phyloP scores from a whole-genome alignment of 768 basidiomycete species.

The Tricholoma flavovirens region DNA sequence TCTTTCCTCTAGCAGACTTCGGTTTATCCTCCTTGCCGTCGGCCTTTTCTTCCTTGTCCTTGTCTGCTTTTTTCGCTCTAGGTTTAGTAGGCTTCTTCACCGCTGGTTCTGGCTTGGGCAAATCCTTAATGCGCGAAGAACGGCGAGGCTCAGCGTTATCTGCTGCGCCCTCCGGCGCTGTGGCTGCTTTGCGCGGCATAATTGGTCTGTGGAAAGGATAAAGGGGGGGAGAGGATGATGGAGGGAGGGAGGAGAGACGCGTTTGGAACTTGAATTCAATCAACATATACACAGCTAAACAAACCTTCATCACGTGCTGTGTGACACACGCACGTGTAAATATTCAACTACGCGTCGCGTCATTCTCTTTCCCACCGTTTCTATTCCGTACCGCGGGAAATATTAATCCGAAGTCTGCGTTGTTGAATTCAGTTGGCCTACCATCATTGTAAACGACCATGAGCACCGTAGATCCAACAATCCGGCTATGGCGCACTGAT shows the following conservation, averaged over 20 bases:
- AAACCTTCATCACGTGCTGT: conserved; percentile 21
- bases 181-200: conserved; percentile 72
- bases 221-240: conserved; percentile 10
- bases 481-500: no score
- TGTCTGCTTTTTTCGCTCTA: conserved; percentile 47
- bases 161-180: conserved; percentile 34
- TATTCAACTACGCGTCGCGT: conserved; percentile 8
- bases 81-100: conserved; percentile 65
- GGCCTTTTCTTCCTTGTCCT: conserved; percentile 29
- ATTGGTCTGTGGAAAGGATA: conserved; percentile 8
- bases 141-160: conserved; percentile 54
- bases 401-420: no score
- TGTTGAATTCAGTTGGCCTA: no score
- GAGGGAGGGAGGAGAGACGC: conserved; percentile 18
- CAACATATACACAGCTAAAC: conserved; percentile 16
- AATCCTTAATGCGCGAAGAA: conserved; percentile 70
- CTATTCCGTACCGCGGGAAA: no score
- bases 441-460: no score
- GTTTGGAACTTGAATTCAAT: conserved; percentile 17
- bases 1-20: conserved; percentile 34
- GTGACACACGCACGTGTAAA: conserved; percentile 15
- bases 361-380: not conserved
- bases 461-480: no score
- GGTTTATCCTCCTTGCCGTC: conserved; percentile 56
- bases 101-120: conserved; percentile 47